Evolutionary conservation across 2,329 filamentous ascomycete species (phyloP).

Genomic region (Chalaropsis thielavioides): DNA sequence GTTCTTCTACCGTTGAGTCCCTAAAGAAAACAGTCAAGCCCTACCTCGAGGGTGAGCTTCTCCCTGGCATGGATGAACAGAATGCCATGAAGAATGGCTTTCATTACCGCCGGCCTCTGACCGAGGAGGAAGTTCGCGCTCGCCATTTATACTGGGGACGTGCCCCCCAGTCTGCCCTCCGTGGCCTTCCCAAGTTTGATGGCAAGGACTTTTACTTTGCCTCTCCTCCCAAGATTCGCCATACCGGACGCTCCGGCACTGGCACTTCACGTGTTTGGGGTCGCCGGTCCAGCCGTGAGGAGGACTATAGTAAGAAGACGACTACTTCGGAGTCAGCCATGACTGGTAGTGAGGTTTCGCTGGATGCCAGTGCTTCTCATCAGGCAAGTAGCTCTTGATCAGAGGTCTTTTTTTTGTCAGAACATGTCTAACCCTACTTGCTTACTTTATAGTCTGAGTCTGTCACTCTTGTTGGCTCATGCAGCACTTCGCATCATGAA

Average conservation of each 20-base stretch:
- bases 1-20: constrained; percentile 8
- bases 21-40: constrained; percentile 24
- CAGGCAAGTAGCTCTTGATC: constrained; percentile 5
- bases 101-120: constrained; percentile 42
- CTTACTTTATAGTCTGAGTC: background rate
- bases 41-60: constrained; percentile 42
- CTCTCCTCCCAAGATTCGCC: constrained; percentile 33
- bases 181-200: constrained; percentile 47
- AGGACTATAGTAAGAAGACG: constrained; percentile 12
- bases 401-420: background rate
- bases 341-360: constrained; percentile 11
- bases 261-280: constrained; percentile 8
- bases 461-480: constrained; percentile 8
- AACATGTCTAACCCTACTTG: background rate
- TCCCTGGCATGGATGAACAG: constrained; percentile 30
- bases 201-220: constrained; percentile 49
- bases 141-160: constrained; percentile 48
- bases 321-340: constrained; percentile 9
- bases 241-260: constrained; percentile 8
- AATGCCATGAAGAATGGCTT: constrained; percentile 34
- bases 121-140: constrained; percentile 42
- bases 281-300: constrained; percentile 8
- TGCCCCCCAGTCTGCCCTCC: constrained; percentile 35
- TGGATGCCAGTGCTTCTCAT: constrained; percentile 12
- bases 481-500: constrained; percentile 8